Evolutionary conservation across 768 basidiomycete species (phyloP).

Genomic region (Trametes maxima): DNA sequence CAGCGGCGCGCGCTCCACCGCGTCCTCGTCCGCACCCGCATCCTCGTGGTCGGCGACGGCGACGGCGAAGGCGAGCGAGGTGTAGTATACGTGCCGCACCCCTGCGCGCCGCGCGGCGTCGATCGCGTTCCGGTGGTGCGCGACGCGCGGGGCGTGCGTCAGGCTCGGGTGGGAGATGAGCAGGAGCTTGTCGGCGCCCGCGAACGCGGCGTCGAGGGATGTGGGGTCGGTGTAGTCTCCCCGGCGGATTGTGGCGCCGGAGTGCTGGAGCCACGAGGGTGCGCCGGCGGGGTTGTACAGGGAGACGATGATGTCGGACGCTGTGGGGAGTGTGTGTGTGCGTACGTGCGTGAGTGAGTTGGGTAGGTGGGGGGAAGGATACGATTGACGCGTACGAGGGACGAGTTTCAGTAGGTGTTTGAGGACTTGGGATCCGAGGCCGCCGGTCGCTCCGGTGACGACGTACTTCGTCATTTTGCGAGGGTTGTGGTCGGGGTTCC

Average conservation of each 20-base stretch:
- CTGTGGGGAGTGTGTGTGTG: not conserved
- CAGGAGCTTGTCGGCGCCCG: slow-evolving; percentile 37
- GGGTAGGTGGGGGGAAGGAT: not conserved
- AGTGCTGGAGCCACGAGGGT: slow-evolving; percentile 17
- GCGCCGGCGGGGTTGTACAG: slow-evolving; percentile 37
- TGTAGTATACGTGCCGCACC: slow-evolving; percentile 40
- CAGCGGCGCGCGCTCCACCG: not conserved
- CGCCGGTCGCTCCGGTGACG: slow-evolving; percentile 40
- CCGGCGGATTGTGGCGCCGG: slow-evolving; percentile 33
- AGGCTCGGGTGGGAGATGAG: slow-evolving; percentile 39
- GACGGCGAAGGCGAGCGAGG: slow-evolving; percentile 36
- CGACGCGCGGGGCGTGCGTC: slow-evolving; percentile 33
- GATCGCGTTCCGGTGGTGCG: slow-evolving; percentile 37
- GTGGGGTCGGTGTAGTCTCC: slow-evolving; percentile 36
- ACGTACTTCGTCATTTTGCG: slow-evolving; percentile 34
- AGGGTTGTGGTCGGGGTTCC: too few relatives aligned
- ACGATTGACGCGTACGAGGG: slow-evolving; percentile 20
- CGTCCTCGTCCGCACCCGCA: too few relatives aligned
- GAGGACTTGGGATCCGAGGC: slow-evolving; percentile 39
- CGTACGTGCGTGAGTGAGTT: too few relatives aligned
- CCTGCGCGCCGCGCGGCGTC: slow-evolving; percentile 37
- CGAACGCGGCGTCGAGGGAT: slow-evolving; percentile 37
- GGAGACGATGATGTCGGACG: slow-evolving; percentile 36
- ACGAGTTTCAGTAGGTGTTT: slow-evolving; percentile 35
- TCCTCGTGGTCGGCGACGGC: too few relatives aligned